Evolutionary conservation across 345 rosid genomes (phyloP), one percentile per base, ranked within the genome.

Genomic region (Moricandia arvensis): DNA sequence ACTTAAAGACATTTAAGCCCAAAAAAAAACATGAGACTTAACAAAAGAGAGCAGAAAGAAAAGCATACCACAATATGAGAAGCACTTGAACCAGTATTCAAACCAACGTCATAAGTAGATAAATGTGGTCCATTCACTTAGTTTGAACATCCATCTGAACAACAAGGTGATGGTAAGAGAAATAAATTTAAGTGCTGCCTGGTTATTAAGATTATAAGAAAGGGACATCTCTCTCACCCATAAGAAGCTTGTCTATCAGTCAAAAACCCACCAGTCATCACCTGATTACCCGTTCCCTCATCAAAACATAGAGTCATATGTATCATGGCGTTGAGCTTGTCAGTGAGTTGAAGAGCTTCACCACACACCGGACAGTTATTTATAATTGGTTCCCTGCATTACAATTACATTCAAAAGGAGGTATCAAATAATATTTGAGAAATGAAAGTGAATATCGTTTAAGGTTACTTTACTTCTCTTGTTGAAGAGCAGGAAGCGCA

Each of bases 81-180:
- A 82, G 96, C 93, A 83, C 89, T 84, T 63, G 98, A 85, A 60
- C 98, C 98, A 68, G 85, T 87, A 73, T 88, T 87, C 84, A 91
- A 85, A 75, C 98, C 98, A 65, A 90, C 85, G 58, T 90, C 96
- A 74, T 94, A 91, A 16, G 94, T 83, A 45, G 97, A 88, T 81
- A 90, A 83, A 67, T 88, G 91, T 69, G n/a, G 90, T 88, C 98
- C 98, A 94, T 79, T 94, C 98, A 82, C 97, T 90, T 68, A 94
- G 89, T 80, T 91, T 94, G 63, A 94, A 91, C 80, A 90, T 86
- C 98, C 98, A 91, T 85, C 97, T 94, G 75, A 53, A 31, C 49
- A 49, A 76, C 16, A 68, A 24, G 53, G n/a, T n/a, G n/a, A n/a
- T 12, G 64, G 63, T 58, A 51, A 18, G 10, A 37, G 17, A 79